phyloP scores from a whole-genome alignment of 2,329 filamentous ascomycete species.

The Fusarium sp. region DNA sequence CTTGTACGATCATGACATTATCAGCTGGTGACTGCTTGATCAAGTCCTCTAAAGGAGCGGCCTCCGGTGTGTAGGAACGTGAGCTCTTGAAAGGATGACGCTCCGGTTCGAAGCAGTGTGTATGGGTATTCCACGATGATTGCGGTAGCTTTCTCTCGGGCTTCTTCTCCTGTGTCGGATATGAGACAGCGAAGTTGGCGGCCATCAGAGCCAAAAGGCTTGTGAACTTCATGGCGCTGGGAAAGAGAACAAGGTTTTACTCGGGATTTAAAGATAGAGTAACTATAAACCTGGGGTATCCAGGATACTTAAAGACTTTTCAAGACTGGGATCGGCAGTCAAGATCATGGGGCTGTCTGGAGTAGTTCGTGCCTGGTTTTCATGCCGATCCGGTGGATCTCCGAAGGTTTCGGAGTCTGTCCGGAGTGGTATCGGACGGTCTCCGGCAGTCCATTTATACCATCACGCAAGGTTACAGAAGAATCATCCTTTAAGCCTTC shows the following conservation, averaged over 20 bases:
- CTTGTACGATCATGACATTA: slow-evolving; percentile 14
- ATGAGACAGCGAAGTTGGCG: not conserved
- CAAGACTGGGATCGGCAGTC: not conserved
- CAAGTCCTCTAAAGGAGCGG: not conserved
- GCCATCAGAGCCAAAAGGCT: not conserved
- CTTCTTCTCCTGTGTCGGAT: not conserved
- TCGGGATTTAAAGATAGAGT: not conserved
- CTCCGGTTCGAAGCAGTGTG: slow-evolving; percentile 10
- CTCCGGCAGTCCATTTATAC: too few relatives aligned
- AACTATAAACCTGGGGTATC: not conserved
- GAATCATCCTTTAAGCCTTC: too few relatives aligned
- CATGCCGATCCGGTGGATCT: not conserved
- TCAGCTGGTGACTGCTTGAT: not conserved
- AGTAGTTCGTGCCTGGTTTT: not conserved
- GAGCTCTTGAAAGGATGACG: not conserved
- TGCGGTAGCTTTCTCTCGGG: not conserved
- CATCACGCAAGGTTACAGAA: too few relatives aligned
- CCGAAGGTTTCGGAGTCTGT: not conserved
- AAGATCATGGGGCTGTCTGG: not conserved
- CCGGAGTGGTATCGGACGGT: not conserved
- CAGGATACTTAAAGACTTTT: not conserved
- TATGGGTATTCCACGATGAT: slow-evolving; percentile 1
- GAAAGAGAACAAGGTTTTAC: too few relatives aligned
- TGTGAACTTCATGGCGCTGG: not conserved
- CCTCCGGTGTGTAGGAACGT: slow-evolving; percentile 4